Percentiles rank a stretch among this genome's conserved stretches.
Conservation (phyloP, 768 basidiomycete genomes). For the Collybia mongolica region DNA sequence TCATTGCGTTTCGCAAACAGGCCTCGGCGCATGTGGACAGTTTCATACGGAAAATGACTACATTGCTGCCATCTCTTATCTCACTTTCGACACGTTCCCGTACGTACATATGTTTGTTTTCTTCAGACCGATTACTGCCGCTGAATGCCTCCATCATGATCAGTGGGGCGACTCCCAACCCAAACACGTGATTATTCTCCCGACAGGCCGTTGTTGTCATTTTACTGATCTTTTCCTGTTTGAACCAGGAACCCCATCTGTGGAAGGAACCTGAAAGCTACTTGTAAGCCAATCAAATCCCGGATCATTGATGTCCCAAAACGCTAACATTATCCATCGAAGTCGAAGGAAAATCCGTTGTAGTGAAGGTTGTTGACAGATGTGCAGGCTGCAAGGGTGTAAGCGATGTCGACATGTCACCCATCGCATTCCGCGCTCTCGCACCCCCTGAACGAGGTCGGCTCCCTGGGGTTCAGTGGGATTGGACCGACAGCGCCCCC, state of each 20-base stretch:
- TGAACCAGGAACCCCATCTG: constrained; percentile 71
- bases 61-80: constrained; percentile 58
- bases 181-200: neutral
- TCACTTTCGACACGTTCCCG: constrained; percentile 63
- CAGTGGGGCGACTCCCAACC: constrained; percentile 2
- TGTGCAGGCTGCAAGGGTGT: constrained; percentile 5
- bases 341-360: constrained; percentile 15
- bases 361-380: constrained; percentile 14
- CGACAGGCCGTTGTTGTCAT: neutral
- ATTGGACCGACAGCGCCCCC: too few relatives aligned
- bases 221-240: constrained; percentile 33
- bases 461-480: neutral
- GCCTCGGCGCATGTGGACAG: constrained; percentile 65
- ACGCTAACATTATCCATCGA: neutral
- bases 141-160: too few relatives aligned
- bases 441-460: constrained; percentile 5
- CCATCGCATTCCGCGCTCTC: constrained; percentile 7
- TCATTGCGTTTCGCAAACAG: constrained; percentile 35
- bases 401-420: constrained; percentile 15
- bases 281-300: constrained; percentile 39
- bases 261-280: constrained; percentile 39
- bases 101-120: constrained; percentile 30
- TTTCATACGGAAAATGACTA: constrained; percentile 47
- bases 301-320: constrained; percentile 1
- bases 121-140: too few relatives aligned